A percentile compares a stretch with the other conserved stretches of the same genome.
phyloP scores from a whole-genome alignment of 306 rosid genomes.

The Gillenia trifoliata region DNA sequence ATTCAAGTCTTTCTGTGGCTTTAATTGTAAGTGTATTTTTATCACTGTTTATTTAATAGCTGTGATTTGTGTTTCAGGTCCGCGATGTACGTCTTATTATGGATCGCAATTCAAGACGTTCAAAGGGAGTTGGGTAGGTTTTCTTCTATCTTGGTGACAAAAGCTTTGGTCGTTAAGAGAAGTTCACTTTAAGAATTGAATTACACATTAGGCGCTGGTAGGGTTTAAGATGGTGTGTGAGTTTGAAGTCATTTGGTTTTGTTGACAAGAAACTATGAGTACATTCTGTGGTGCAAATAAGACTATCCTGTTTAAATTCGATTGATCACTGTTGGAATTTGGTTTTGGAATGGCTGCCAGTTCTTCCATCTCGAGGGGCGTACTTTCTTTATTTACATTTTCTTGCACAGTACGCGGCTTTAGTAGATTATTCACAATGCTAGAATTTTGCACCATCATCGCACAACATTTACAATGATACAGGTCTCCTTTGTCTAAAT shows the following conservation, averaged over 20 bases:
- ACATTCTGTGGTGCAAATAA: background rate
- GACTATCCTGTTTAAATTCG: background rate
- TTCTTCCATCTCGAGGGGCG: background rate
- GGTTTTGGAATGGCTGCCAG: background rate
- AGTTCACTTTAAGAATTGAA: background rate
- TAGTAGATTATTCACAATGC: background rate
- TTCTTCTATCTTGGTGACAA: background rate
- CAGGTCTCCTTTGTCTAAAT: background rate
- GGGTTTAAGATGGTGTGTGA: background rate
- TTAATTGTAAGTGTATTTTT: background rate
- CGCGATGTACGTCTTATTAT: slow-evolving; percentile 96
- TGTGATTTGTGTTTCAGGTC: slow-evolving; percentile 41
- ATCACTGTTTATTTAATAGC: background rate
- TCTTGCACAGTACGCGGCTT: background rate
- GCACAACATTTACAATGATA: background rate
- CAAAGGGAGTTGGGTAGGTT: slow-evolving; percentile 96
- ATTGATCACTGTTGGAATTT: background rate
- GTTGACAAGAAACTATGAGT: background rate
- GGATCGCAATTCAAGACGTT: slow-evolving; percentile 97
- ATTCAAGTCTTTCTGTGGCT: background rate
- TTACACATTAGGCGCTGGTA: background rate
- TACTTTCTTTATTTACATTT: background rate
- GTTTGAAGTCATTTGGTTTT: background rate
- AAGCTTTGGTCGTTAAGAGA: background rate
- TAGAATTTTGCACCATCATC: background rate